phyloP scores from a whole-genome alignment of 2,329 filamentous ascomycete species.

The Lasiodiplodia hormozganensis region DNA sequence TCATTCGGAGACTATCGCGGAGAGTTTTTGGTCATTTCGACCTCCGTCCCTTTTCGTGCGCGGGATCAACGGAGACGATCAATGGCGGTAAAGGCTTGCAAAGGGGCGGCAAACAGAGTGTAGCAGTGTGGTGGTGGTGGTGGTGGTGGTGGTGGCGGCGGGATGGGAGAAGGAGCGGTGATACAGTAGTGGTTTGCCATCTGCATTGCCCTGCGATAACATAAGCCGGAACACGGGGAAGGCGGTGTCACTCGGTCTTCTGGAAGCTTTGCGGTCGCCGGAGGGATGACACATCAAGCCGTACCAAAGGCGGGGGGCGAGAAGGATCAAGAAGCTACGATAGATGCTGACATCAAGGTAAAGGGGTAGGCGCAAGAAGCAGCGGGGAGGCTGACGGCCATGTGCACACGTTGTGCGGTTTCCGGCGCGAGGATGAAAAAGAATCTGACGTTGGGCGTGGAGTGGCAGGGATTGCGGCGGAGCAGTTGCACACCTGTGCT shows the following conservation, averaged over 20 bases:
- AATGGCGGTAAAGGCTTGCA: neutral
- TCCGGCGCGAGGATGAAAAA: constrained; percentile 1
- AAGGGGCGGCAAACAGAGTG: neutral
- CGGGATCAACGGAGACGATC: neutral
- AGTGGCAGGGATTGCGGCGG: constrained; percentile 6
- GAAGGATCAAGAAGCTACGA: constrained; percentile 16
- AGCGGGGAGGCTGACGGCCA: neutral
- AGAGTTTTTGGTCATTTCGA: neutral
- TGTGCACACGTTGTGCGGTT: constrained; percentile 9
- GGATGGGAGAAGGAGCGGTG: neutral
- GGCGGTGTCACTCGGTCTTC: neutral
- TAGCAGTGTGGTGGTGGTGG: neutral
- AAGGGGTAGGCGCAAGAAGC: neutral
- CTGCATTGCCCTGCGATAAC: neutral
- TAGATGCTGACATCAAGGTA: constrained; percentile 16
- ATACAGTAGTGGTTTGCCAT: neutral
- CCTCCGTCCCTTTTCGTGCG: neutral
- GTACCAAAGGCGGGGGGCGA: neutral
- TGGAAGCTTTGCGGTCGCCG: neutral
- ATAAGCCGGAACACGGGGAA: neutral
- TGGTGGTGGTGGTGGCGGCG: neutral
- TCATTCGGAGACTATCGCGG: neutral
- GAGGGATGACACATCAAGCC: neutral
- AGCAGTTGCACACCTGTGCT: neutral
- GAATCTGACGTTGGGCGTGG: constrained; percentile 20